phyloP scores from a whole-genome alignment of 257 asterid species.

The Plantago ovata region DNA sequence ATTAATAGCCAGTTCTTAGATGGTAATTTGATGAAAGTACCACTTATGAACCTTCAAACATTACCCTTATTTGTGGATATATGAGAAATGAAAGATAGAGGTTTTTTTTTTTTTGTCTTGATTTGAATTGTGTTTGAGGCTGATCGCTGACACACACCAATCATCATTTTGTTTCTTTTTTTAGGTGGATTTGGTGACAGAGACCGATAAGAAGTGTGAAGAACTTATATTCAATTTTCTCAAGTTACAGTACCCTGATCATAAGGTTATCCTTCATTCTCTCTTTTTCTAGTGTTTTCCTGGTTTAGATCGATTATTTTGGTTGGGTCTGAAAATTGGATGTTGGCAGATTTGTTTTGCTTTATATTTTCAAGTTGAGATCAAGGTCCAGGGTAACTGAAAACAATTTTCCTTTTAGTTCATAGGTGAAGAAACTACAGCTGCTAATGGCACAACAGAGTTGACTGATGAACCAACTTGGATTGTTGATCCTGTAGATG shows the following conservation, averaged over 20 bases:
- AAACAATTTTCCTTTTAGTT: constrained; percentile 32
- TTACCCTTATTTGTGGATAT: no score
- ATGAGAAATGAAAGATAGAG: no score
- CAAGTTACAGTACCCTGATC: constrained; percentile 59
- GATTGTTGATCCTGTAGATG: constrained; percentile 97
- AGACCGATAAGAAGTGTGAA: constrained; percentile 93
- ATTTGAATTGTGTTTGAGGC: not conserved
- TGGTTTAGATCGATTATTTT: not conserved
- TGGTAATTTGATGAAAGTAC: no score
- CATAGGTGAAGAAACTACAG: constrained; percentile 97
- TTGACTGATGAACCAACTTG: constrained; percentile 95
- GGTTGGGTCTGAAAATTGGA: not conserved
- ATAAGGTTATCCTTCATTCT: constrained; percentile 45
- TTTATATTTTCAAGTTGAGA: no score
- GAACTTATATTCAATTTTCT: constrained; percentile 68
- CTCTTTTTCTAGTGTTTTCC: not conserved
- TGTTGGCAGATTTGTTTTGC: no score
- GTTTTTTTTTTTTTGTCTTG: not conserved
- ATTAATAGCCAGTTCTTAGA: no score
- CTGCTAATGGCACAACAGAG: constrained; percentile 65
- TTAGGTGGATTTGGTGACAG: constrained; percentile 96
- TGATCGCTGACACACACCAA: not conserved
- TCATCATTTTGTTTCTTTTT: constrained; percentile 1
- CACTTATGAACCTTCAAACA: no score
- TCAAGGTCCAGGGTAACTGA: no score